These are phyloP conservation scores for Hyaloscypha variabilis DNA, from an alignment of 495 filamentous ascomycete species.

Conservation along the genomic window DNA sequence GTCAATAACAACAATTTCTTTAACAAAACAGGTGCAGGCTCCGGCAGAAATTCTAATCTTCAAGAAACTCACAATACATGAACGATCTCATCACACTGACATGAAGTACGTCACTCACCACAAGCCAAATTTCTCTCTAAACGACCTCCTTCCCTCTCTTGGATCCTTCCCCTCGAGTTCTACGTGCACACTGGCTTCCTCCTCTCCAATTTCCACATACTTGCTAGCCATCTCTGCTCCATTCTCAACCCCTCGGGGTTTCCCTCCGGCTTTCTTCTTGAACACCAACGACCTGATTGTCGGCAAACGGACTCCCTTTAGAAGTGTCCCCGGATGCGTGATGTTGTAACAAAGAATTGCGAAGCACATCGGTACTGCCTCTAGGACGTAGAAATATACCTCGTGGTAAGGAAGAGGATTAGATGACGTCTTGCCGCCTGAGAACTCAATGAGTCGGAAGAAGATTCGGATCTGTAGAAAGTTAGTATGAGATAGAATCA, in stretches of 20 bases:
- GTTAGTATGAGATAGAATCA: not conserved
- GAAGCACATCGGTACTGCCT: slow-evolving; percentile 60
- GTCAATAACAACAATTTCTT: no score
- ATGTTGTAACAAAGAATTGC: slow-evolving; percentile 49
- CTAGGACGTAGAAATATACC: slow-evolving; percentile 55
- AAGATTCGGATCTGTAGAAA: slow-evolving; percentile 52
- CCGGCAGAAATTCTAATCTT: no score
- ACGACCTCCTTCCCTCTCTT: not conserved
- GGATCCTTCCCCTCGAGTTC: not conserved
- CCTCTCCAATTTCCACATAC: not conserved
- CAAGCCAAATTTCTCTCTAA: not conserved
- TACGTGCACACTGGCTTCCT: not conserved
- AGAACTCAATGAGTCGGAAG: slow-evolving; percentile 61
- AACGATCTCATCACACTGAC: not conserved
- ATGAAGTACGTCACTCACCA: not conserved
- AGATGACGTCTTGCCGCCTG: slow-evolving; percentile 36
- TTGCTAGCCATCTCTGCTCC: not conserved
- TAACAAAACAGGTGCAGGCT: no score
- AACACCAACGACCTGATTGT: not conserved
- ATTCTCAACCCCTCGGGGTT: not conserved
- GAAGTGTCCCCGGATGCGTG: slow-evolving; percentile 49
- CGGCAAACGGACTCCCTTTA: slow-evolving; percentile 8
- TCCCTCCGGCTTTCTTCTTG: not conserved
- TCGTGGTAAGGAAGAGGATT: slow-evolving; percentile 56
- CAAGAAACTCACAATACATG: not conserved